Percentiles rank a stretch among this genome's conserved stretches.
Evolutionary conservation across 148 eudicot species (phyloP).

Genomic region (Arbutus unedo): DNA sequence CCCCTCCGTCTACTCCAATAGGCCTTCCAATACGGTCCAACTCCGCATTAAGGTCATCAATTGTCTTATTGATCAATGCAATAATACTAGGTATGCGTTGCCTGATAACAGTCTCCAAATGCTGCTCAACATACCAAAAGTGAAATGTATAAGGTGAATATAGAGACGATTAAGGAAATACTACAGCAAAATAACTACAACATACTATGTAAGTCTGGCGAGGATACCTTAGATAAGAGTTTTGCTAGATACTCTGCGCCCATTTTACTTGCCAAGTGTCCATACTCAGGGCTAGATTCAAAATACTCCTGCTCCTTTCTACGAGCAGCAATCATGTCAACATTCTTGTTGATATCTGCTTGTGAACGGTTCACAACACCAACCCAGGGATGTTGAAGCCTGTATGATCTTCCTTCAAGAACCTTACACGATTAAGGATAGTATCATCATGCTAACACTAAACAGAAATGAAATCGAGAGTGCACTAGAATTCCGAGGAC

Average conservation of each 20-base stretch:
- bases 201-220: neutral
- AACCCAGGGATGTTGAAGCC: conserved; percentile 98
- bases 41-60: conserved; percentile 96
- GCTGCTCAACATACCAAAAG: conserved; percentile 46
- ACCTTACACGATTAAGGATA: conserved; percentile 43
- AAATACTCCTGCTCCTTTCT: conserved; percentile 90
- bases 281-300: conserved; percentile 93
- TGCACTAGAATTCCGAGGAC: neutral
- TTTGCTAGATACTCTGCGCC: conserved; percentile 95
- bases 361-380: conserved; percentile 99
- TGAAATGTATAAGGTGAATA: conserved; percentile 14
- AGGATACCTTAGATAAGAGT: conserved; percentile 71
- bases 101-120: conserved; percentile 89
- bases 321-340: conserved; percentile 85
- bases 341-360: conserved; percentile 97
- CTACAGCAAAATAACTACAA: neutral
- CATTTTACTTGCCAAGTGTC: conserved; percentile 94
- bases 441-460: neutral
- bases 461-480: neutral
- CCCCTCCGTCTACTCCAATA: conserved; percentile 94
- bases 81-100: conserved; percentile 95
- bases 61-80: conserved; percentile 86
- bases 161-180: neutral
- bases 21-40: conserved; percentile 98
- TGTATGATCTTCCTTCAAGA: conserved; percentile 96